phyloP scores from a whole-genome alignment of 148 eudicot genomes.

The Rhododendron ovatum region DNA sequence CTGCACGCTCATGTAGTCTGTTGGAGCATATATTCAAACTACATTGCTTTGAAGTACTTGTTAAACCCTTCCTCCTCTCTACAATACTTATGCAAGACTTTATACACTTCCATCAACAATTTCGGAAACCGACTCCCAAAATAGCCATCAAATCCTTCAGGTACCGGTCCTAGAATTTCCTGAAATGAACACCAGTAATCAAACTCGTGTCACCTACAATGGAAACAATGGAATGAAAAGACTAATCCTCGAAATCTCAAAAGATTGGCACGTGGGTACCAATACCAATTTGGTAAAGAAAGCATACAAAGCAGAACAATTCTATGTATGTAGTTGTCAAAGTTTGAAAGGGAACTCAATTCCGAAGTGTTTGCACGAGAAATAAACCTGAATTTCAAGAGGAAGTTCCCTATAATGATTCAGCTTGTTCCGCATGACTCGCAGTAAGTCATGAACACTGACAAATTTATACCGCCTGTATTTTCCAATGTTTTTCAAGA shows the following conservation, averaged over 20 bases:
- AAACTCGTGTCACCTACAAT: neutral
- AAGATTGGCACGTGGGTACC: neutral
- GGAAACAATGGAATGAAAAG: neutral
- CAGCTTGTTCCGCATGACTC: conserved; percentile 82
- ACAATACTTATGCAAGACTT: conserved; percentile 53
- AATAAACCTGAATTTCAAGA: conserved; percentile 58
- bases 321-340: neutral
- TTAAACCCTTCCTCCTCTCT: conserved; percentile 53
- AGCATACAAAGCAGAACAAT: neutral
- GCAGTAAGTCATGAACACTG: conserved; percentile 80
- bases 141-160: conserved; percentile 81
- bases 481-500: conserved; percentile 65
- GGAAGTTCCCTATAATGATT: conserved; percentile 89
- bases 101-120: conserved; percentile 75
- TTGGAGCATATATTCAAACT: conserved; percentile 14
- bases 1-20: neutral
- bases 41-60: conserved; percentile 59
- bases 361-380: neutral
- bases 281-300: neutral
- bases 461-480: conserved; percentile 74
- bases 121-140: conserved; percentile 72
- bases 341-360: neutral
- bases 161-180: conserved; percentile 75
- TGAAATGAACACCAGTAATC: conserved; percentile 27
- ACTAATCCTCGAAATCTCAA: neutral